A percentile compares a stretch with the other conserved stretches of the same genome.
Evolutionary conservation across 1,284 basidiomycete genomes (phyloP).

Genomic region (Ganoderma sinense): DNA sequence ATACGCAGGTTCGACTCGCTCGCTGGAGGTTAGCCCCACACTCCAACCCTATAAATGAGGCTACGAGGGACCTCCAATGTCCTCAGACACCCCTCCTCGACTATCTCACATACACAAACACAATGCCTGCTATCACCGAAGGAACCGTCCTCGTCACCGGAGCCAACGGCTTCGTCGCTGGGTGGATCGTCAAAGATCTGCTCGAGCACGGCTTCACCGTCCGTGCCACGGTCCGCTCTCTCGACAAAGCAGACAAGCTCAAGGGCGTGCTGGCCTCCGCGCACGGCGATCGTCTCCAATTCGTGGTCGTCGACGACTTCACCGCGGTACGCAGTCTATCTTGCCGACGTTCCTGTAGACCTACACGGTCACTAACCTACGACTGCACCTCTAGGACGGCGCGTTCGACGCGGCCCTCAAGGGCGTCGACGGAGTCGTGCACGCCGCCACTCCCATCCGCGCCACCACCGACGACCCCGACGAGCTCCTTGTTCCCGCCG

Average conservation of each 20-base stretch:
- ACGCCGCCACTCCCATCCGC: slow-evolving; percentile 51
- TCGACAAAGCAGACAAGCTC: slow-evolving; percentile 50
- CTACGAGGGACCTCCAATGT: neutral
- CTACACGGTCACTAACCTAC: neutral
- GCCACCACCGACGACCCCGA: slow-evolving; percentile 4
- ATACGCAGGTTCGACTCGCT: no score
- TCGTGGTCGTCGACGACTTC: slow-evolving; percentile 63
- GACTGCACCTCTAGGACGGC: slow-evolving; percentile 39
- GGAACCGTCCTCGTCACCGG: slow-evolving; percentile 24
- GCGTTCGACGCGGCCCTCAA: slow-evolving; percentile 50
- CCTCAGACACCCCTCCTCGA: neutral
- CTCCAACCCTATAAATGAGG: neutral
- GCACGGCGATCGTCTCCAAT: slow-evolving; percentile 53
- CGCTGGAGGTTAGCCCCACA: no score
- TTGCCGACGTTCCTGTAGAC: neutral
- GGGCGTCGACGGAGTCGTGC: slow-evolving; percentile 50
- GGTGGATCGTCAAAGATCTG: slow-evolving; percentile 46
- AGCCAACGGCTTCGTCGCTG: slow-evolving; percentile 39
- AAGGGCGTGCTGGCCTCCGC: slow-evolving; percentile 44
- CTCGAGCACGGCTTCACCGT: slow-evolving; percentile 55
- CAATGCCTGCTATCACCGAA: slow-evolving; percentile 31
- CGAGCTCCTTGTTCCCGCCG: slow-evolving; percentile 67
- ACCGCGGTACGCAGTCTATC: slow-evolving; percentile 45
- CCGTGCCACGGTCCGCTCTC: slow-evolving; percentile 57
- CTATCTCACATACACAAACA: neutral